These are phyloP conservation scores for Hymenoscyphus scutula DNA, from an alignment of 2,329 filamentous ascomycete species.

Conservation along the genomic window DNA sequence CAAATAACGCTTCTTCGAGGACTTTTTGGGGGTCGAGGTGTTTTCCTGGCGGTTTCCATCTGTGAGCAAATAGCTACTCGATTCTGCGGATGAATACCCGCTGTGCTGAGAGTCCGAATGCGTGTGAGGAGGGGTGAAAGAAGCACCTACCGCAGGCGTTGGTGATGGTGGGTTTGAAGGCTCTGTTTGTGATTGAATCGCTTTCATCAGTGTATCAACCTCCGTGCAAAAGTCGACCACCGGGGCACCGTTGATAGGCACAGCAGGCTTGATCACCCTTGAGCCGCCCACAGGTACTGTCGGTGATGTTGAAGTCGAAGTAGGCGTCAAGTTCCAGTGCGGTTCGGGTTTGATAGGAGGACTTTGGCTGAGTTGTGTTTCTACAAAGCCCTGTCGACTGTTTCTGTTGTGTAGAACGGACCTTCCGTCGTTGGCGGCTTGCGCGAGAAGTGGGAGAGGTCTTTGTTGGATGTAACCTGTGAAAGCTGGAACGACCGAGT, in stretches of 20 bases:
- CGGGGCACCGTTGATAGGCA: constrained; percentile 12
- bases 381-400: constrained; percentile 34
- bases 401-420: constrained; percentile 36
- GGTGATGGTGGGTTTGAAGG: constrained; percentile 35
- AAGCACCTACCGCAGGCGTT: constrained; percentile 24
- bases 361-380: constrained; percentile 35
- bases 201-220: constrained; percentile 84
- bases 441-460: constrained; percentile 35
- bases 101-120: constrained; percentile 5
- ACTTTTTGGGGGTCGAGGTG: constrained; percentile 10
- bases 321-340: constrained; percentile 23
- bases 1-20: constrained; percentile 59
- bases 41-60: constrained; percentile 25
- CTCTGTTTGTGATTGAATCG: constrained; percentile 69
- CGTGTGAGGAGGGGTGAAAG: constrained; percentile 36
- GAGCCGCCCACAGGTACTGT: constrained; percentile 17
- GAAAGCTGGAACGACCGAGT: constrained; percentile 30
- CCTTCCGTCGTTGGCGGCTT: constrained; percentile 20
- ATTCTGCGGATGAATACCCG: constrained; percentile 17
- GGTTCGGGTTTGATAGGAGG: constrained; percentile 38
- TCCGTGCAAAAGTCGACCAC: constrained; percentile 73
- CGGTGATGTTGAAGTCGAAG: constrained; percentile 24
- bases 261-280: constrained; percentile 17
- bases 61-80: constrained; percentile 26
- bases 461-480: constrained; percentile 33